Conservation (phyloP, 208 protist species). For the Porcisia deanei region DNA sequence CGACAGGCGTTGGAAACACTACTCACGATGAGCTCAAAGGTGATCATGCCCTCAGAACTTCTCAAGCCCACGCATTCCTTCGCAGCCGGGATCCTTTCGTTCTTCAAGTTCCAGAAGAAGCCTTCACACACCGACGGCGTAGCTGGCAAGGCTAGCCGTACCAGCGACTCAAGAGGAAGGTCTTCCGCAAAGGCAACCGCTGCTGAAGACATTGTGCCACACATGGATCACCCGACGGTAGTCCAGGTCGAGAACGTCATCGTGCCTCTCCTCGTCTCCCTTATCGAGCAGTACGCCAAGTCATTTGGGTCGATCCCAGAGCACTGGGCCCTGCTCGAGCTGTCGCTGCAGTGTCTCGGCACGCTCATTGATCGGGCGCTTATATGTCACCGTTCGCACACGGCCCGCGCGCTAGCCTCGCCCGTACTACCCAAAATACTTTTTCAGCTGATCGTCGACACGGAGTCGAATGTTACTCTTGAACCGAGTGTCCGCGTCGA, state of each 20-base stretch:
- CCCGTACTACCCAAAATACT: slow-evolving; percentile 50
- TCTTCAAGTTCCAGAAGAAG: slow-evolving; percentile 55
- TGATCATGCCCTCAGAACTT: slow-evolving; percentile 72
- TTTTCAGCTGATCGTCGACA: slow-evolving; percentile 63
- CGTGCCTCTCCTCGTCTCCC: slow-evolving; percentile 61
- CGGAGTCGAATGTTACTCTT: slow-evolving; percentile 62
- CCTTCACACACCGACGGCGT: slow-evolving; percentile 5
- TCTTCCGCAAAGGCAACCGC: neutral
- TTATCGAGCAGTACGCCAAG: slow-evolving; percentile 60
- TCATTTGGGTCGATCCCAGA: slow-evolving; percentile 56
- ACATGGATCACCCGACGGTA: slow-evolving; percentile 60
- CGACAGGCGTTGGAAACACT: slow-evolving; percentile 80
- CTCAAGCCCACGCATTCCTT: slow-evolving; percentile 34
- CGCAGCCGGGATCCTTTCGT: slow-evolving; percentile 34
- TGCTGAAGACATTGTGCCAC: slow-evolving; percentile 26
- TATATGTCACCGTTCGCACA: slow-evolving; percentile 68
- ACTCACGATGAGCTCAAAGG: slow-evolving; percentile 67
- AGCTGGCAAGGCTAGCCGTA: slow-evolving; percentile 5
- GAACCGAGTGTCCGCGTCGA: slow-evolving; percentile 61
- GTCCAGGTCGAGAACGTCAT: slow-evolving; percentile 73
- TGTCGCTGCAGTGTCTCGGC: slow-evolving; percentile 70
- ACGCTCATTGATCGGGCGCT: slow-evolving; percentile 74
- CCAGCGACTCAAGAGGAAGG: neutral
- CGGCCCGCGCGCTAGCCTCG: slow-evolving; percentile 58
- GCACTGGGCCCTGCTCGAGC: slow-evolving; percentile 73